Conservation (phyloP, 2,329 filamentous ascomycete species). For the Fusarium subtropicale region DNA sequence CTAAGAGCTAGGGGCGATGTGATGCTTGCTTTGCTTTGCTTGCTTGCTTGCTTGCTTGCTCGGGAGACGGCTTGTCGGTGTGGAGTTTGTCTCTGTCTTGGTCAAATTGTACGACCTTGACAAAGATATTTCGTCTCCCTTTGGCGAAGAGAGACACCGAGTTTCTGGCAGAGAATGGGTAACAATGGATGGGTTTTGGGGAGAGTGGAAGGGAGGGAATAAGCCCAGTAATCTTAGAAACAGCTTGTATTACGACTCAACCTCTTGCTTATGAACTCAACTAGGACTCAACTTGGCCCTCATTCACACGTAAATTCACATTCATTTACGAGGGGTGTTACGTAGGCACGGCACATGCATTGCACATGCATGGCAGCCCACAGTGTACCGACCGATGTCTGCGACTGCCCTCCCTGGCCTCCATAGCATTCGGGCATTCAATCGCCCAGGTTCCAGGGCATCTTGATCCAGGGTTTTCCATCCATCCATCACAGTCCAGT, state of each 20-base stretch:
- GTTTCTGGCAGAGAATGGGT: background rate
- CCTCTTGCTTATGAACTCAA: constrained; percentile 12
- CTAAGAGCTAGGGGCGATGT: constrained; percentile 28
- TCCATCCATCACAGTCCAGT: constrained; percentile 7
- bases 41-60: constrained; percentile 3
- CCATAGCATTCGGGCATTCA: background rate
- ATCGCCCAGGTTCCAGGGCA: background rate
- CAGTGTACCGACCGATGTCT: background rate
- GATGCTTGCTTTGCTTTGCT: constrained; percentile 5
- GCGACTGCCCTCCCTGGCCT: background rate
- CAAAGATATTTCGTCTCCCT: constrained; percentile 20
- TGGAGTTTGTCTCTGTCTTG: constrained; percentile 32
- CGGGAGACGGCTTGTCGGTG: constrained; percentile 30
- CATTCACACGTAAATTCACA: background rate
- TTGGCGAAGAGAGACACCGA: constrained; percentile 12
- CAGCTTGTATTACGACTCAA: constrained; percentile 15
- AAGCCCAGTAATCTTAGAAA: background rate
- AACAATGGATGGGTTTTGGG: constrained; percentile 1
- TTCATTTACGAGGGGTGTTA: constrained; percentile 19
- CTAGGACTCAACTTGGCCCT: background rate
- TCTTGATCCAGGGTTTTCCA: constrained; percentile 13
- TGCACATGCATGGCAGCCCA: background rate
- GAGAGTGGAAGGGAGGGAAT: background rate
- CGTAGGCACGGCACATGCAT: constrained; percentile 15
- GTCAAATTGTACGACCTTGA: constrained; percentile 11